phyloP scores from a whole-genome alignment of 1,139 yeast genomes.

The Nakaseomyces uthaithaninus region DNA sequence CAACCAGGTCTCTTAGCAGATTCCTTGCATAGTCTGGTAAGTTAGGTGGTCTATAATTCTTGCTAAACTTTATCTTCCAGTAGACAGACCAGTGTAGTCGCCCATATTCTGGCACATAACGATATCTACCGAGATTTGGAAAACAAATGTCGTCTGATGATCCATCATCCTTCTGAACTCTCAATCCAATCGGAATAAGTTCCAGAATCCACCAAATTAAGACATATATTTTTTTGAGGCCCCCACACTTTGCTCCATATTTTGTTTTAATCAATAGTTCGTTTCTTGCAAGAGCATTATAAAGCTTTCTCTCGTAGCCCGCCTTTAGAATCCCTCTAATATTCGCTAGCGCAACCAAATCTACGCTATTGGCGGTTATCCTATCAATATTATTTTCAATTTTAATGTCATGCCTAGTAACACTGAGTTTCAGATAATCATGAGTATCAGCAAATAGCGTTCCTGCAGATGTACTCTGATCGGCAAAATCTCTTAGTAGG shows the following conservation, averaged over 20 bases:
- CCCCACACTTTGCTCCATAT: background rate
- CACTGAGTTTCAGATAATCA: constrained; percentile 36
- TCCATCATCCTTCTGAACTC: constrained; percentile 40
- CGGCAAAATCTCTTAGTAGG: constrained; percentile 36
- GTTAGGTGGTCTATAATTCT: constrained; percentile 41
- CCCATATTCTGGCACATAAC: constrained; percentile 43
- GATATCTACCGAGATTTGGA: constrained; percentile 48
- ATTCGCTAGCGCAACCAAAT: background rate
- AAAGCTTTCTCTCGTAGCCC: constrained; percentile 3
- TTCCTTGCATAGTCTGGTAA: constrained; percentile 34
- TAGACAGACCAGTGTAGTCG: constrained; percentile 55
- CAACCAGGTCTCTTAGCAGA: constrained; percentile 25
- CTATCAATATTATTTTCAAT: background rate
- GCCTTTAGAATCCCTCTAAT: constrained; percentile 2
- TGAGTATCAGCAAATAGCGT: constrained; percentile 42
- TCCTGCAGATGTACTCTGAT: constrained; percentile 33
- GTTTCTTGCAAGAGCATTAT: constrained; percentile 4
- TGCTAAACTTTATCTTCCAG: constrained; percentile 43
- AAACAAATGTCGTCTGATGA: constrained; percentile 41
- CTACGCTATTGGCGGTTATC: background rate
- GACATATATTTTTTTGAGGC: background rate
- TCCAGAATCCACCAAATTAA: constrained; percentile 56
- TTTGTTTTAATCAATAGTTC: constrained; percentile 1
- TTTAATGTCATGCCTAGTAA: constrained; percentile 4
- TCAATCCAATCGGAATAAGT: constrained; percentile 46